phyloP scores from a whole-genome alignment of 768 basidiomycete genomes.

The Xanthoconium stramineum region DNA sequence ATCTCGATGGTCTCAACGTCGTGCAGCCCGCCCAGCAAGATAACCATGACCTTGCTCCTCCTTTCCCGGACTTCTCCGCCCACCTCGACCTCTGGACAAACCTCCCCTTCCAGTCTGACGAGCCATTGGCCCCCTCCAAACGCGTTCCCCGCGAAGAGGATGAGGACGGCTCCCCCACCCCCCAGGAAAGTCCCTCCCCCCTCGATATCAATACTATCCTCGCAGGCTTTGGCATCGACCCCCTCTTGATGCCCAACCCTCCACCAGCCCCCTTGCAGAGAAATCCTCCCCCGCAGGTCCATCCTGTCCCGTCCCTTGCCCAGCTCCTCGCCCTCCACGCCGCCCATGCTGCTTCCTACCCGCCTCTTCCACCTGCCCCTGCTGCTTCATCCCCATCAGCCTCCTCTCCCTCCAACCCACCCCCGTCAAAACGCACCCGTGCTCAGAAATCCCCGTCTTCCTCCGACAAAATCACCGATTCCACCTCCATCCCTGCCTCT shows the following conservation, averaged over 20 bases:
- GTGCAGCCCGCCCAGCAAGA: constrained; percentile 51
- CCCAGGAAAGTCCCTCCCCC: constrained; percentile 25
- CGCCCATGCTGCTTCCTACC: constrained; percentile 28
- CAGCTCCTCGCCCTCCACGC: constrained; percentile 67
- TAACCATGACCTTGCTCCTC: constrained; percentile 54
- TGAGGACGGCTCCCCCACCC: constrained; percentile 41
- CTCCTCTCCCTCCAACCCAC: constrained; percentile 17
- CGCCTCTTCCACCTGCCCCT: constrained; percentile 17
- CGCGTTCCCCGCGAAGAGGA: constrained; percentile 34
- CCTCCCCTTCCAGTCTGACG: constrained; percentile 75
- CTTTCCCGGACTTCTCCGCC: constrained; percentile 71
- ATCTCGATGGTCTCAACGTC: constrained; percentile 78
- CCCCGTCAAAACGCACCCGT: constrained; percentile 49
- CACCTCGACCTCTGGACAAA: constrained; percentile 86
- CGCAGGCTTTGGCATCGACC: constrained; percentile 41
- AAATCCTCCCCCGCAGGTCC: constrained; percentile 12
- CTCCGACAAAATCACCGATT: constrained; percentile 8
- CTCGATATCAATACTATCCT: constrained; percentile 43
- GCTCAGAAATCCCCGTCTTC: constrained; percentile 49
- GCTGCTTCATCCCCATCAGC: constrained; percentile 14
- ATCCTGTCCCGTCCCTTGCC: constrained; percentile 54
- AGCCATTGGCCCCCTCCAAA: constrained; percentile 44
- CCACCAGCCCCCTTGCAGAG: constrained; percentile 28
- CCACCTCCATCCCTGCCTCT: constrained; percentile 16
- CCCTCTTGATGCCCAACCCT: constrained; percentile 35